Evolutionary conservation across 257 asterid species (phyloP), one percentile per base, ranked within the genome.

Genomic region (Rehmannia glutinosa): DNA sequence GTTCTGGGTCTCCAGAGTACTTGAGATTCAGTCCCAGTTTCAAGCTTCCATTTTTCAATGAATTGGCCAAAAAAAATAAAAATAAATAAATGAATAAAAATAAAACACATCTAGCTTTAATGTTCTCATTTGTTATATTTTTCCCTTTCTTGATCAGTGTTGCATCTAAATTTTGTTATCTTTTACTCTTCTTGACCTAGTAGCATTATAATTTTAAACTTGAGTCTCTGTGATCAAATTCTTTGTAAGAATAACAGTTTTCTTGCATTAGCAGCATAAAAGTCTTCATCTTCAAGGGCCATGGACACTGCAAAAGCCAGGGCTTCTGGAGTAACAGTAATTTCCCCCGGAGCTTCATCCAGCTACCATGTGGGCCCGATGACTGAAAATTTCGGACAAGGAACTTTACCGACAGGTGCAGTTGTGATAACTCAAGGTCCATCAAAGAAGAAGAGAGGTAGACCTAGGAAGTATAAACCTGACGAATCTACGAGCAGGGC

Each of bases 391-490:
- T 28, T 76, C 0, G 78, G 59, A 25, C 35, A 60, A 0, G 79
- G 62, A 33, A 19, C 66, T 32, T 41, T 80, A 13, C 63, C 70
- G 5, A 52, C 51, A 1, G 38, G 69, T 42, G 5, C 63, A 27
- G 21, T 68, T 39, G 33, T 69, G 1, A 62, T 64, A 2, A 23
- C 42, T 60, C 46, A 64, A 11, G 75, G 60, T 12, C 68, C 82
- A 21, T 84, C 75, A 64, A 86, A 73, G 86, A 87, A 87, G 80
- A 87, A 78, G 78, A 84, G 91, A 49, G 95, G 95, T 11, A 66
- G 95, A 20, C 95, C 95, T 3, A 82, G 95, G 78, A 84, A 84
- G 74, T 82, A 87, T 74, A 76, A 58, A 21, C 75, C 88, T n/a
- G 95, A 80, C 55, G 84, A 76, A 36, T 41, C 82, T 41, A 42